A percentile compares a stretch with the other conserved stretches of the same genome.
These are phyloP conservation scores for Rosa persica DNA, from an alignment of 306 rosid species.

Conservation along the genomic window DNA sequence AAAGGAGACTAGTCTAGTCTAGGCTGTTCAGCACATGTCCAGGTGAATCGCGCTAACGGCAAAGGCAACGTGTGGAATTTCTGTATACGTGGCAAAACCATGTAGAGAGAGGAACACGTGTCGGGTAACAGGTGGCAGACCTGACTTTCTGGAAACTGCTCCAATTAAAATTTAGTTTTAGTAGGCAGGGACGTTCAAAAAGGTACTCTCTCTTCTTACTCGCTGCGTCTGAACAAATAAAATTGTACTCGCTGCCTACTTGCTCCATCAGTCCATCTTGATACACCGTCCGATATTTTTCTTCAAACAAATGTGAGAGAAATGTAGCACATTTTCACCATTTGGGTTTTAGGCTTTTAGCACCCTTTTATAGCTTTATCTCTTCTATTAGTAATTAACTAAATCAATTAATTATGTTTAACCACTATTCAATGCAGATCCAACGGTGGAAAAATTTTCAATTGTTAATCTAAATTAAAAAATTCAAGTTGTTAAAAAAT, in stretches of 20 bases:
- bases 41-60: background rate
- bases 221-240: background rate
- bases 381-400: no score
- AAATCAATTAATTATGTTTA: no score
- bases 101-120: conserved; percentile 6
- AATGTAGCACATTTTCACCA: no score
- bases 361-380: no score
- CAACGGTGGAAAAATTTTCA: no score
- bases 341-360: no score
- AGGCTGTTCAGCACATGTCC: background rate
- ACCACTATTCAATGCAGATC: no score
- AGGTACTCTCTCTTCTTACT: background rate
- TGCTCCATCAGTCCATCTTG: background rate
- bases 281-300: no score
- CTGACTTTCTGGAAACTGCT: conserved; percentile 5
- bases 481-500: no score
- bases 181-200: background rate
- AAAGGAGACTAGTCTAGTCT: background rate
- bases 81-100: conserved; percentile 20
- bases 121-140: background rate
- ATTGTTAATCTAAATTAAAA: no score
- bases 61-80: conserved; percentile 12
- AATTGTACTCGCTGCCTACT: background rate
- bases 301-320: no score
- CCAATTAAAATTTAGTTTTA: no score